A percentile compares a stretch with the other conserved stretches of the same genome.
Conservation (phyloP, 2,329 filamentous ascomycete genomes). For the Stylonectria norvegica region DNA sequence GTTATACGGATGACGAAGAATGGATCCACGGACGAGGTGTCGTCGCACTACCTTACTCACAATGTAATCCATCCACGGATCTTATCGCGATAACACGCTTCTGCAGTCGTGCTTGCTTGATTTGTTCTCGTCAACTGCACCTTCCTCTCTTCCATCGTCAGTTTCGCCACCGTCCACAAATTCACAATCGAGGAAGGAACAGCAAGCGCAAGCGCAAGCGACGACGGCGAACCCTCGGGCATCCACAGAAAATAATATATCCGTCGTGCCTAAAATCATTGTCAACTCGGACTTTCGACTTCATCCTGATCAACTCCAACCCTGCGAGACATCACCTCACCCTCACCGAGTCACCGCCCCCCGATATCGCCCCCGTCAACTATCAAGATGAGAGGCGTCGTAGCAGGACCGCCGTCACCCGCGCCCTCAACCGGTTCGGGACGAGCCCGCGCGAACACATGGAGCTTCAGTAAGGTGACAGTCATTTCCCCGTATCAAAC, state of each 20-base stretch:
- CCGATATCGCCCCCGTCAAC: constrained; percentile 3
- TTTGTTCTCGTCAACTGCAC: background rate
- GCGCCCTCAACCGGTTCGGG: constrained; percentile 28
- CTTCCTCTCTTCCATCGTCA: no score
- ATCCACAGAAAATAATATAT: no score
- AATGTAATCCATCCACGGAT: no score
- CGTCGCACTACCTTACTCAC: no score
- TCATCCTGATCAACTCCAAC: background rate
- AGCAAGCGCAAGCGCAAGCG: no score
- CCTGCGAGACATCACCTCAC: background rate
- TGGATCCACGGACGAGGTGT: no score
- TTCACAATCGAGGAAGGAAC: background rate
- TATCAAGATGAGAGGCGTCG: constrained; percentile 33
- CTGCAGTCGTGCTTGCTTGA: constrained; percentile 3
- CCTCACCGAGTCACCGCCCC: no score
- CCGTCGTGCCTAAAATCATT: no score
- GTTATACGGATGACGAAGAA: no score
- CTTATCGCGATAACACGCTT: constrained; percentile 21
- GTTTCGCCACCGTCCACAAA: no score
- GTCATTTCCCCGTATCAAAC: constrained; percentile 9
- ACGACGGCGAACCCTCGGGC: no score
- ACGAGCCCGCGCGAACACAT: constrained; percentile 37
- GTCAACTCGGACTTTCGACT: background rate
- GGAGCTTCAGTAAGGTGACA: constrained; percentile 41
- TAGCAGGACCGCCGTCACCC: constrained; percentile 34